Evolutionary conservation across 768 basidiomycete species (phyloP), one percentile per base, ranked within the genome.

Genomic region (Mrakia blollopis): DNA sequence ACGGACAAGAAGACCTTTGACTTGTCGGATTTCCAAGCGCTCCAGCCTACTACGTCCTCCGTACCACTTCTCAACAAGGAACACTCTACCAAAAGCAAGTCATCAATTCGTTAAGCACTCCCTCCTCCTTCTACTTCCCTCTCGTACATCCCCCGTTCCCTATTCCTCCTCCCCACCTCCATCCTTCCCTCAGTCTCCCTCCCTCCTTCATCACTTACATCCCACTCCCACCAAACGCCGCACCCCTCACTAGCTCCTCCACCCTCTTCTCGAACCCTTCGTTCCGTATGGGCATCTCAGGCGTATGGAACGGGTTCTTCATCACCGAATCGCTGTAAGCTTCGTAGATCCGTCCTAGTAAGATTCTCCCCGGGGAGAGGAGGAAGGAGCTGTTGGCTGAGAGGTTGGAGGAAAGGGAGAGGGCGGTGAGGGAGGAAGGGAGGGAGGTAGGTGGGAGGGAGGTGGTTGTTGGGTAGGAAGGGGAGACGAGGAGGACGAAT

Each of bases 301-400:
- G 92, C 8, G 94, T 96, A 83, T 98, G 94, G 84, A 99, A 99
- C 0, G 97, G 97, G 82, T 98, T 98, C 86, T 98, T 98, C 93
- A 98, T 96, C 74, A 94, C 94, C 1, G 92, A 89, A 82, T 98
- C 97, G 0, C 95, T 88, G 83, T 98, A 99, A 28, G 88, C 89
- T 83, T 98, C 94, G 84, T 98, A 98, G 67, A 94, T 90, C 83
- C 90, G 92, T 81, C 91, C 90, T 57, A 99, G 85, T 30, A 91
- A 86, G 4, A 72, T 39, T 30, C 63, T 35, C 2, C 71, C 76
- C 3, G 76, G 76, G 2, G 76, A 47, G n/a, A 41, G 37, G 25
- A 70, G 70, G 57, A 68, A 76, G 18, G 75, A 3, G 41, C 37
- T 9, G 67, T 52, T 35, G 4, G 75, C 39, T 11, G 47, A 7